A percentile compares a stretch with the other conserved stretches of the same genome.
Evolutionary conservation across 2,329 filamentous ascomycete species (phyloP).

Genomic region (Claviceps maximensis): DNA sequence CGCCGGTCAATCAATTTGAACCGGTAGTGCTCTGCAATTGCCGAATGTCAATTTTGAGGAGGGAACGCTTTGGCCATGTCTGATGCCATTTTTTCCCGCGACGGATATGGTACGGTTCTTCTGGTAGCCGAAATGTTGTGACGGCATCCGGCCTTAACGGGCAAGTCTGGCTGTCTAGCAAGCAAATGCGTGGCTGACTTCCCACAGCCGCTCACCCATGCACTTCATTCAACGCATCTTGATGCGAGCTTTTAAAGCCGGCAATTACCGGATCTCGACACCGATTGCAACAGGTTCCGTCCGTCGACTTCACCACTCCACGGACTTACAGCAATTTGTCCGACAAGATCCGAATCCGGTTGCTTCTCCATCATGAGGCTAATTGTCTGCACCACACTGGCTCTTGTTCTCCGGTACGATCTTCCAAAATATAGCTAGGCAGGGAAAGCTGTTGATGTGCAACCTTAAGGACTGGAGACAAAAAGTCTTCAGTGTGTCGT

Average conservation of each 20-base stretch:
- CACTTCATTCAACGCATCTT: neutral
- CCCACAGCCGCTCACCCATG: neutral
- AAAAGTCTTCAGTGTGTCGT: neutral
- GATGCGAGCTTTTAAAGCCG: neutral
- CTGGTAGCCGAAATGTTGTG: neutral
- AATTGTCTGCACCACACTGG: neutral
- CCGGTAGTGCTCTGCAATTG: neutral
- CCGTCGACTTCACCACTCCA: neutral
- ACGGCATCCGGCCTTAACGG: neutral
- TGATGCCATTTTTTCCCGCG: neutral
- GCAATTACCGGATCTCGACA: neutral
- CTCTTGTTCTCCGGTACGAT: too few species aligned
- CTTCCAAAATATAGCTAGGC: neutral
- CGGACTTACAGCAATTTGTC: neutral
- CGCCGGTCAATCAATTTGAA: neutral
- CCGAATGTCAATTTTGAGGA: neutral
- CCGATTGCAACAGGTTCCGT: neutral
- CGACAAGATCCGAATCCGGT: neutral
- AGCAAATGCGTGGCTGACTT: neutral
- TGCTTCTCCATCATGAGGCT: neutral
- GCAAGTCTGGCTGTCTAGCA: neutral
- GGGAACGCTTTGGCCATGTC: neutral
- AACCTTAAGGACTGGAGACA: neutral
- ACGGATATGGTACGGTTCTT: neutral
- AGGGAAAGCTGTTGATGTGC: too few species aligned